Conservation (phyloP, 208 protist genomes). For the Eutreptiella sp. region DNA sequence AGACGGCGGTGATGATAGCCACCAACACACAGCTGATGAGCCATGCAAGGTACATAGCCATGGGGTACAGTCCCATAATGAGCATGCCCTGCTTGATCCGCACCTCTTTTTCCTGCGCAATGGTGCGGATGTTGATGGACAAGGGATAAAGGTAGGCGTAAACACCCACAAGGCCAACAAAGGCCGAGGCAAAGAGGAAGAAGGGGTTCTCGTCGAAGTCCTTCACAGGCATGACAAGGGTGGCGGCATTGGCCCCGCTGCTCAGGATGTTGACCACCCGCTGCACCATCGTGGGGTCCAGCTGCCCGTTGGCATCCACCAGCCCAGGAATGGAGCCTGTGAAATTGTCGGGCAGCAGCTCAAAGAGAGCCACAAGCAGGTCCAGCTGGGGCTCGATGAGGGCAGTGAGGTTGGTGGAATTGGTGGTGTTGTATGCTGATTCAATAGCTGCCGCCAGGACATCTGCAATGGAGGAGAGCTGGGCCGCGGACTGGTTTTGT, state of each 20-base stretch:
- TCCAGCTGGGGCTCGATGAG: no score
- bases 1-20: conserved; percentile 48
- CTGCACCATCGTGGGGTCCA: neutral
- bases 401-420: no score
- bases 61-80: conserved; percentile 69
- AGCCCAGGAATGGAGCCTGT: conserved; percentile 24
- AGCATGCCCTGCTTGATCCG: conserved; percentile 66
- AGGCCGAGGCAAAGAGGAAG: conserved; percentile 52
- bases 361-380: no score
- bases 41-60: conserved; percentile 52
- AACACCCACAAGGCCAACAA: conserved; percentile 57
- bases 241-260: neutral
- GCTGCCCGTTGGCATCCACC: conserved; percentile 12
- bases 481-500: no score
- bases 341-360: neutral
- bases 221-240: conserved; percentile 50
- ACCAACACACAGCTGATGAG: conserved; percentile 25
- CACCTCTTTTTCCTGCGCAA: conserved; percentile 74
- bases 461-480: no score
- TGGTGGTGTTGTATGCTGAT: no score
- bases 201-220: conserved; percentile 48
- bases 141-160: conserved; percentile 62
- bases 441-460: no score
- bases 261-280: neutral
- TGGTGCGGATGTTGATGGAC: conserved; percentile 50